phyloP scores from a whole-genome alignment of 208 protist species.

The Entamoeba invadens region DNA sequence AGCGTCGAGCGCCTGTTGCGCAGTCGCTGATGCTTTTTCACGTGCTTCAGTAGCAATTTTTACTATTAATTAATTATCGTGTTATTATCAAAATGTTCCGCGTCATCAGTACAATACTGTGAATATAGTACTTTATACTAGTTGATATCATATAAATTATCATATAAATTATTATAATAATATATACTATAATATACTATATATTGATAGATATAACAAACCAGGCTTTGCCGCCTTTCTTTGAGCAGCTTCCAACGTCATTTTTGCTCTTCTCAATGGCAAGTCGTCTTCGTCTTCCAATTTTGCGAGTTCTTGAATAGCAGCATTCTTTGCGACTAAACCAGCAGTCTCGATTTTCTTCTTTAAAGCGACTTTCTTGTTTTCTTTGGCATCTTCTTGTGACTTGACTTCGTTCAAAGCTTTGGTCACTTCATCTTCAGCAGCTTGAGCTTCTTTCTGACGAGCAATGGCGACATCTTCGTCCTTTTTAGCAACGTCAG shows the following conservation, averaged over 20 bases:
- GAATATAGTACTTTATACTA: too few species aligned
- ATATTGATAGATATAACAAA: too few species aligned
- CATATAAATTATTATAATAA: too few species aligned
- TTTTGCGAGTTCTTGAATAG: conserved; percentile 25
- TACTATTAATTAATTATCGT: too few species aligned
- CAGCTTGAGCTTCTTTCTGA: neutral
- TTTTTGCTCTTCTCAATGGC: conserved; percentile 25
- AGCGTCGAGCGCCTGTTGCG: too few species aligned
- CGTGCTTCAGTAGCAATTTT: too few species aligned
- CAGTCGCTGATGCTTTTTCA: too few species aligned
- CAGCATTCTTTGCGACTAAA: conserved; percentile 27
- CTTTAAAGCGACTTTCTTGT: conserved; percentile 17
- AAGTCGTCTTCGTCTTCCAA: conserved; percentile 25
- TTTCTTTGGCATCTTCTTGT: neutral
- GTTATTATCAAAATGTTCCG: too few species aligned
- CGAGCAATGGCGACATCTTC: neutral
- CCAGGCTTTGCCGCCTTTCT: conserved; percentile 31
- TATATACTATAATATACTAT: too few species aligned
- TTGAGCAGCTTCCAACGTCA: conserved; percentile 20
- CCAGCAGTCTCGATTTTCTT: conserved; percentile 22
- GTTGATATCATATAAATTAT: too few species aligned
- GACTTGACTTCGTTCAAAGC: neutral
- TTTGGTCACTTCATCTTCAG: neutral
- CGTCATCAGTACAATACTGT: too few species aligned
- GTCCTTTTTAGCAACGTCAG: too few species aligned